Conservation (phyloP, 345 rosid species). For the Salix arbutifolia region DNA sequence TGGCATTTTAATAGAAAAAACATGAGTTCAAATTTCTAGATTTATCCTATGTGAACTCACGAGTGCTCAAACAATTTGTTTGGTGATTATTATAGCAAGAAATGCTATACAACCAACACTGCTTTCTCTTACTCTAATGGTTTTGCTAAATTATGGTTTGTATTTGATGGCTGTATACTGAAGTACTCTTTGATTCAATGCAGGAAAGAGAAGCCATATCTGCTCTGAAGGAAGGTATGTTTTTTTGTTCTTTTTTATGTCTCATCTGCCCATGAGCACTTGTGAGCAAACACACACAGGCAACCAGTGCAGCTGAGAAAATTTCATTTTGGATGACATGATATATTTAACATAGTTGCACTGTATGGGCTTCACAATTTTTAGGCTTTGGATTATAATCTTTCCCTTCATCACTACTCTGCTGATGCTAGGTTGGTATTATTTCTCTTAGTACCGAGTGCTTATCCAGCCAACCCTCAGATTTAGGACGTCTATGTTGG, state of each 20-base stretch:
- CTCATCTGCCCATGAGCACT: neutral
- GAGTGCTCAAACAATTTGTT: neutral
- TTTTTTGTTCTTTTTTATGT: neutral
- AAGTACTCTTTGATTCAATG: conserved; percentile 16
- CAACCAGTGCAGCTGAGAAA: neutral
- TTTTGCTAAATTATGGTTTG: neutral
- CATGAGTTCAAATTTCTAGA: neutral
- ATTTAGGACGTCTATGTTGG: neutral
- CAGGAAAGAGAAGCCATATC: conserved; percentile 62
- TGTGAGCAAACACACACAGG: neutral
- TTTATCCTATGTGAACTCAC: neutral
- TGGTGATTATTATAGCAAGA: neutral
- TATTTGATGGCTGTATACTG: neutral
- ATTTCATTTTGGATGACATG: neutral
- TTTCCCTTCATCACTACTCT: neutral
- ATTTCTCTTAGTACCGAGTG: neutral
- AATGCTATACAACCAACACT: neutral
- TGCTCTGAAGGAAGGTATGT: conserved; percentile 68
- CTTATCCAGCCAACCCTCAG: neutral
- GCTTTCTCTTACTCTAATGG: neutral
- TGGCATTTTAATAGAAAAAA: neutral
- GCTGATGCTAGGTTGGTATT: neutral
- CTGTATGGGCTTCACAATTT: neutral
- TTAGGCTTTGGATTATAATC: neutral
- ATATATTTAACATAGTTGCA: neutral